Evolutionary conservation across 805 yeast species (phyloP).

Genomic region (Yarrowia sp.): DNA sequence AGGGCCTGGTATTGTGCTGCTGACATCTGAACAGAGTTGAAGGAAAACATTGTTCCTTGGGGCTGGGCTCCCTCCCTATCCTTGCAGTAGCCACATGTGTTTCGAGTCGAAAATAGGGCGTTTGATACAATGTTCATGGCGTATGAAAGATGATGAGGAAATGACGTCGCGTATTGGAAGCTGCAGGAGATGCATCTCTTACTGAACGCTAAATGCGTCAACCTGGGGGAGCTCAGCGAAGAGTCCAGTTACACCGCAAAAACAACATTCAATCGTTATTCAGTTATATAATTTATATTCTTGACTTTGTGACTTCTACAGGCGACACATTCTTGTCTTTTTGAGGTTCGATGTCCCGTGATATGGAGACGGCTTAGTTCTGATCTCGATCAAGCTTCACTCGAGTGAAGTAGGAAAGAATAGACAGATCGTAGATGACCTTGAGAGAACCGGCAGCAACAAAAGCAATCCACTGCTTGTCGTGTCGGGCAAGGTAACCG

Average conservation of each 20-base stretch:
- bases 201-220: not conserved
- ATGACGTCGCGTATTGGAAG: not conserved
- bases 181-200: not conserved
- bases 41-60: not conserved
- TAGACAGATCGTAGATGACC: conserved; percentile 38
- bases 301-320: not conserved
- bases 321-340: not conserved
- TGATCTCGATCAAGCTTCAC: conserved; percentile 24
- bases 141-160: not conserved
- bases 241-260: too few species aligned
- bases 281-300: not conserved
- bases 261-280: not conserved
- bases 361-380: too few species aligned
- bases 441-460: conserved; percentile 39
- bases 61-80: not conserved
- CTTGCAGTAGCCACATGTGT: conserved; percentile 19
- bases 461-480: conserved; percentile 37
- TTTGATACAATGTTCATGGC: conserved; percentile 11
- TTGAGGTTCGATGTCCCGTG: too few species aligned
- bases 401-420: conserved; percentile 31
- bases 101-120: not conserved
- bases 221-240: too few species aligned
- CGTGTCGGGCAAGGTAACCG: conserved; percentile 58
- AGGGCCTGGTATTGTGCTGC: conserved; percentile 6
- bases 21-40: not conserved